A percentile compares a stretch with the other conserved stretches of the same genome.
phyloP scores from a whole-genome alignment of 441 rosid genomes.

The Daphne laureola region DNA sequence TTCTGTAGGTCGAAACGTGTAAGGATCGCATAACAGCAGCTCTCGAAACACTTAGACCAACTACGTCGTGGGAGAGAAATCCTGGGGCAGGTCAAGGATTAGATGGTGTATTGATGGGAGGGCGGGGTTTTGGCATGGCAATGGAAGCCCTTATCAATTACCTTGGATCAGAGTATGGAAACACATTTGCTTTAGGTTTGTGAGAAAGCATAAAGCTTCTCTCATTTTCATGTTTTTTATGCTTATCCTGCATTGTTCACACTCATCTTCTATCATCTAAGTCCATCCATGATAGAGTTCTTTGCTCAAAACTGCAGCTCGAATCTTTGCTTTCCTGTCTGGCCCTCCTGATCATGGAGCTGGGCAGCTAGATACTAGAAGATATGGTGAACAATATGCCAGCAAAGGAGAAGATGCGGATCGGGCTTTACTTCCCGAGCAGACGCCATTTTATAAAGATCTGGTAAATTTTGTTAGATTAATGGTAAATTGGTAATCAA shows the following conservation, averaged over 20 bases:
- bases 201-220: conserved; percentile 18
- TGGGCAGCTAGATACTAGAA: conserved; percentile 92
- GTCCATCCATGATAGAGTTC: conserved; percentile 13
- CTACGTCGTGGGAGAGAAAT: conserved; percentile 94
- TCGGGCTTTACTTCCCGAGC: conserved; percentile 95
- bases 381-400: conserved; percentile 99
- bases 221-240: conserved; percentile 7
- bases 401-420: conserved; percentile 98
- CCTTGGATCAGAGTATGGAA: conserved; percentile 94
- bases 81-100: conserved; percentile 75
- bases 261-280: background rate
- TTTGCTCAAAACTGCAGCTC: conserved; percentile 55
- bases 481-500: conserved; percentile 12
- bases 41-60: conserved; percentile 92
- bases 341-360: conserved; percentile 99
- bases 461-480: conserved; percentile 45
- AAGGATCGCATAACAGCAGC: conserved; percentile 90
- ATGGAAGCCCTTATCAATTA: conserved; percentile 91
- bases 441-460: conserved; percentile 94
- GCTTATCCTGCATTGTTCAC: background rate
- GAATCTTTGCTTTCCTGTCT: conserved; percentile 88
- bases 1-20: conserved; percentile 74
- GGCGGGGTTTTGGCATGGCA: conserved; percentile 94
- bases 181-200: conserved; percentile 85
- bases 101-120: conserved; percentile 91